phyloP scores from a whole-genome alignment of 306 rosid genomes.

The Vachellia collinsii region DNA sequence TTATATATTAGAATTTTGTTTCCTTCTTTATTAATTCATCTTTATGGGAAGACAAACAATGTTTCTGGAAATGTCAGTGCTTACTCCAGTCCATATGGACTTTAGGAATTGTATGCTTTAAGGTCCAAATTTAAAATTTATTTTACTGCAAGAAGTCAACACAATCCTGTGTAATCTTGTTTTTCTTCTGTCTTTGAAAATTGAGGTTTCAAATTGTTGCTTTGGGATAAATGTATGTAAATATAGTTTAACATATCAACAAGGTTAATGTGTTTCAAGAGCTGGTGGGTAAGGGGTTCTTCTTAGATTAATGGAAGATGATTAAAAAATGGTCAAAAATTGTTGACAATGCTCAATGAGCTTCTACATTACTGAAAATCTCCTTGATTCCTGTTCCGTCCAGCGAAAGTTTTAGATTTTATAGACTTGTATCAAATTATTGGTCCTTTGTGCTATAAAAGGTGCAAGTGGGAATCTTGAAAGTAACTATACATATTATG shows the following conservation, averaged over 20 bases:
- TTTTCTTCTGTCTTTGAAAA: background rate
- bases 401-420: conserved; percentile 5
- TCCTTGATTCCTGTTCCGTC: conserved; percentile 23
- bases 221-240: background rate
- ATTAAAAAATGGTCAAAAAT: background rate
- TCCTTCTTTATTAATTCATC: conserved; percentile 28
- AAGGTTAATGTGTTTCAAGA: background rate
- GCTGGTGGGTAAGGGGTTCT: background rate
- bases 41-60: background rate
- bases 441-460: conserved; percentile 18
- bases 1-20: background rate
- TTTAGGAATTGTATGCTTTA: background rate
- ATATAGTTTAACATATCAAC: background rate
- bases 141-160: background rate
- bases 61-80: conserved; percentile 12
- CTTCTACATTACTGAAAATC: background rate
- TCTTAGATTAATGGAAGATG: background rate
- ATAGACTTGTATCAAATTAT: conserved; percentile 6
- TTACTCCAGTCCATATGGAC: conserved; percentile 33
- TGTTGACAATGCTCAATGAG: background rate
- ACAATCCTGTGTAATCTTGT: background rate
- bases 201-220: background rate
- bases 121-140: conserved; percentile 2
- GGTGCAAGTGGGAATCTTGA: conserved; percentile 8
- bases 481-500: background rate